Percentiles rank a stretch among this genome's conserved stretches.
These are phyloP conservation scores for Kluyveromyces dobzhanskii DNA, from an alignment of 805 yeast species.

Conservation along the genomic window DNA sequence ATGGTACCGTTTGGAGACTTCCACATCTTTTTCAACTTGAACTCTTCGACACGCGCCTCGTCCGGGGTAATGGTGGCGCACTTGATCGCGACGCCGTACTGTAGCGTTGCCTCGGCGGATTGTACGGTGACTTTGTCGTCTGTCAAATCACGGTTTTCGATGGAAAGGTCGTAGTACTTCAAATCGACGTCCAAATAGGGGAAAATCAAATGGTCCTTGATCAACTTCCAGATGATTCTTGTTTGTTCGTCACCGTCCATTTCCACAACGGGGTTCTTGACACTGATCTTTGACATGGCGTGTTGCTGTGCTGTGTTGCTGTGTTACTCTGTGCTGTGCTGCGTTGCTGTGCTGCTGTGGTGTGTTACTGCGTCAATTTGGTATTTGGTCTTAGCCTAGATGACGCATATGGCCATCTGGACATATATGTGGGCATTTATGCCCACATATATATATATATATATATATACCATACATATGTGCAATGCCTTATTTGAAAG, in stretches of 20 bases:
- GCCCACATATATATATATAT: too few relatives aligned
- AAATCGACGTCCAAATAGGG: slow-evolving; percentile 85
- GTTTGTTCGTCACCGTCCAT: slow-evolving; percentile 99
- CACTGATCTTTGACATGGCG: slow-evolving; percentile 51
- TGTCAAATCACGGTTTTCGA: slow-evolving; percentile 79
- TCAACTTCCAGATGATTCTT: slow-evolving; percentile 88
- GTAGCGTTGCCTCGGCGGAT: slow-evolving; percentile 81
- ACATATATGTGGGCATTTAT: too few relatives aligned
- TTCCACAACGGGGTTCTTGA: slow-evolving; percentile 85
- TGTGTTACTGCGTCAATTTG: too few relatives aligned
- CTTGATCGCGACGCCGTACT: slow-evolving; percentile 89
- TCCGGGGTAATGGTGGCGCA: slow-evolving; percentile 99
- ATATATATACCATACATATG: too few relatives aligned
- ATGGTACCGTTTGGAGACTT: slow-evolving; percentile 95
- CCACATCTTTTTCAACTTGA: slow-evolving; percentile 92
- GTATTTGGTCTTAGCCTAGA: too few relatives aligned
- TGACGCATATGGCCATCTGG: too few relatives aligned
- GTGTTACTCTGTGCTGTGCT: too few relatives aligned
- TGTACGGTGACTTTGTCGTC: slow-evolving; percentile 83
- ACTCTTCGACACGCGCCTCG: slow-evolving; percentile 90
- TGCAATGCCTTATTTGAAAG: too few relatives aligned
- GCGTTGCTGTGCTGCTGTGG: too few relatives aligned
- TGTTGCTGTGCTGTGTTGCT: too few relatives aligned
- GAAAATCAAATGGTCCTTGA: slow-evolving; percentile 73
- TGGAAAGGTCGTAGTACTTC: slow-evolving; percentile 86